Evolutionary conservation across 2,329 filamentous ascomycete genomes (phyloP).

Genomic region (Lasiodiplodia theobromae): DNA sequence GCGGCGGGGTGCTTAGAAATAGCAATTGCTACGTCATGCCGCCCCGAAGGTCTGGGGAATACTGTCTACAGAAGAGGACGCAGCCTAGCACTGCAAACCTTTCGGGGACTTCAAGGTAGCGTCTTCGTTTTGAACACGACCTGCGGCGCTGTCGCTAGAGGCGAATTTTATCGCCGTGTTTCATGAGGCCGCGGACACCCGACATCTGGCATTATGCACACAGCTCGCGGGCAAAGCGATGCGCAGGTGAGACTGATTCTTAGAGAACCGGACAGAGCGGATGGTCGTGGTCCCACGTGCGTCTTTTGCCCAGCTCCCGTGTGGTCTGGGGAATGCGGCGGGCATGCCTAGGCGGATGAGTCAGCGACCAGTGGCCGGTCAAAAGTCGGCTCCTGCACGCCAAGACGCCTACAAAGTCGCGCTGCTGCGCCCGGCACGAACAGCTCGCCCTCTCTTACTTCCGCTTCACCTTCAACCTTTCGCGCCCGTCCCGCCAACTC

Average conservation of each 20-base stretch:
- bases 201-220: background rate
- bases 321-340: conserved; percentile 1
- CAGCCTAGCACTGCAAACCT: background rate
- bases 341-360: background rate
- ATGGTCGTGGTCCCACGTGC: background rate
- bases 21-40: conserved; percentile 13
- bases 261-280: background rate
- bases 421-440: background rate
- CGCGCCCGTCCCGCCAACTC: conserved; percentile 6
- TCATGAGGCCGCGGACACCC: background rate
- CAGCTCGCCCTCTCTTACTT: conserved; percentile 1
- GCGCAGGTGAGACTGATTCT: background rate
- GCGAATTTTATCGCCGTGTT: background rate
- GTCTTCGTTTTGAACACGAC: background rate
- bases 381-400: conserved; percentile 12
- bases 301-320: background rate
- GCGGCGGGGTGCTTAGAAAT: conserved; percentile 29
- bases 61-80: background rate
- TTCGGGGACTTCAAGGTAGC: background rate
- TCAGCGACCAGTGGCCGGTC: background rate
- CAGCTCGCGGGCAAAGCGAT: background rate
- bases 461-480: background rate
- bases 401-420: conserved; percentile 17
- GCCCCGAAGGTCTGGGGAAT: background rate
- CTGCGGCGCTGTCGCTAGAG: background rate